phyloP scores from a whole-genome alignment of 352 stramenopile genomes.

The Pelagophyceae sp. region DNA sequence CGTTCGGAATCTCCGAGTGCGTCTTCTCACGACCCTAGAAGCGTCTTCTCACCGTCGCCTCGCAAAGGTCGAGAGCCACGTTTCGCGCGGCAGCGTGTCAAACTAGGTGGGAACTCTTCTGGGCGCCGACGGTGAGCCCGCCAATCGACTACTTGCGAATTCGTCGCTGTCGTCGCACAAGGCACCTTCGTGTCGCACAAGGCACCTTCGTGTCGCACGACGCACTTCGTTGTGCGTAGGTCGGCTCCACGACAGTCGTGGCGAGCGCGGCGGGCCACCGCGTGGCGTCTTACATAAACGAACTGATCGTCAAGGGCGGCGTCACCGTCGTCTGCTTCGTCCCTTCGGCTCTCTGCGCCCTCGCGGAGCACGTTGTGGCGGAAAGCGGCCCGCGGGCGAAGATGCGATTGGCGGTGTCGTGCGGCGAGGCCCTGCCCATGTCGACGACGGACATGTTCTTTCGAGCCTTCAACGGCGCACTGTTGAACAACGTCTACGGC shows the following conservation, averaged over 20 bases:
- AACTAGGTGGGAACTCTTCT: constrained; percentile 15
- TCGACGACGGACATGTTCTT: not conserved
- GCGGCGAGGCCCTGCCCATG: not conserved
- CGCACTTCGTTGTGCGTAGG: too few species aligned
- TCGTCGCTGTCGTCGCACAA: too few species aligned
- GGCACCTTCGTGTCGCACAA: too few species aligned
- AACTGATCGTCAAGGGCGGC: not conserved
- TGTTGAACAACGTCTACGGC: constrained; percentile 1
- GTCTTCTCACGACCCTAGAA: constrained; percentile 10
- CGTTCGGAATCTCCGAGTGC: constrained; percentile 8
- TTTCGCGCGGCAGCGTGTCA: too few species aligned
- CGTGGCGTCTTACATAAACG: not conserved
- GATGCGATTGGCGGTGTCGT: too few species aligned
- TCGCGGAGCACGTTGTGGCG: not conserved
- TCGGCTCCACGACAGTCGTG: not conserved
- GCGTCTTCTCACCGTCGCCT: too few species aligned
- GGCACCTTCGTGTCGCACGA: too few species aligned
- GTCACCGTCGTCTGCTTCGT: constrained; percentile 1
- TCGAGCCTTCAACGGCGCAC: not conserved
- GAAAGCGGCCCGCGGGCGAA: too few species aligned
- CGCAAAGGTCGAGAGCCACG: too few species aligned
- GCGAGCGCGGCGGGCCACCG: not conserved
- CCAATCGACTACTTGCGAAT: too few species aligned
- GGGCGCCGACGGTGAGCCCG: not conserved
- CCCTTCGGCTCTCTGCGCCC: not conserved